phyloP scores from a whole-genome alignment of 1,284 basidiomycete genomes.

The Ganoderma meredithae region DNA sequence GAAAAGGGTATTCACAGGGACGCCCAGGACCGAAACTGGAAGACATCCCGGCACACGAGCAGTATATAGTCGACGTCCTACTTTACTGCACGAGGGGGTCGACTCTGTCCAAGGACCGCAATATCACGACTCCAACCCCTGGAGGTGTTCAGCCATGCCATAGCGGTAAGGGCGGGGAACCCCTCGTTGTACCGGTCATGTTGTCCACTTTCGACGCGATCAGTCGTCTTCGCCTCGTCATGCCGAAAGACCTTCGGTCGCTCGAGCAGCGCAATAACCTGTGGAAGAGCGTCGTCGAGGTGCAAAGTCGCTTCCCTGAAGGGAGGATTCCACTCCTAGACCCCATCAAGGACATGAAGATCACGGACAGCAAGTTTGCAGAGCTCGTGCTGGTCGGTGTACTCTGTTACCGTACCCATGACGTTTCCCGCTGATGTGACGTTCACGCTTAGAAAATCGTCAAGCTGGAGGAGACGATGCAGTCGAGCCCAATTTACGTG shows the following conservation, averaged over 20 bases:
- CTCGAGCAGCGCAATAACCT: constrained; percentile 81
- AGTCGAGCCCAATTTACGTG: constrained; percentile 76
- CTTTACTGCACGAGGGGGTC: constrained; percentile 82
- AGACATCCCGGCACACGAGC: constrained; percentile 82
- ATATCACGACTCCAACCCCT: constrained; percentile 61
- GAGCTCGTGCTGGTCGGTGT: constrained; percentile 79
- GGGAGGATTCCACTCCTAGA: constrained; percentile 90
- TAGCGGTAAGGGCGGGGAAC: constrained; percentile 76
- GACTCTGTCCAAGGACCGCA: constrained; percentile 67
- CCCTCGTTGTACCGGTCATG: constrained; percentile 90
- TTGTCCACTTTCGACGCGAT: constrained; percentile 89
- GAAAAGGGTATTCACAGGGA: constrained; percentile 1
- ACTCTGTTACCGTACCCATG: neutral
- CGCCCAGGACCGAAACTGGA: constrained; percentile 63
- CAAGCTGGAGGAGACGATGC: constrained; percentile 85
- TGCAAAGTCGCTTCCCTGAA: constrained; percentile 88
- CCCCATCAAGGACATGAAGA: constrained; percentile 95
- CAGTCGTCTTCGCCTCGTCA: constrained; percentile 86
- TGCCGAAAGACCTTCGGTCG: constrained; percentile 90
- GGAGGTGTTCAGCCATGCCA: constrained; percentile 81
- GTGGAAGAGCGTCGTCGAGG: constrained; percentile 92
- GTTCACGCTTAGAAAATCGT: constrained; percentile 78
- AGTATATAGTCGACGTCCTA: constrained; percentile 95
- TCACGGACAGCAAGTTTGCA: constrained; percentile 93
- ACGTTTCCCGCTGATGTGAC: neutral